These are phyloP conservation scores for Naganishia sp. DNA, from an alignment of 1,284 basidiomycete species.

Conservation along the genomic window DNA sequence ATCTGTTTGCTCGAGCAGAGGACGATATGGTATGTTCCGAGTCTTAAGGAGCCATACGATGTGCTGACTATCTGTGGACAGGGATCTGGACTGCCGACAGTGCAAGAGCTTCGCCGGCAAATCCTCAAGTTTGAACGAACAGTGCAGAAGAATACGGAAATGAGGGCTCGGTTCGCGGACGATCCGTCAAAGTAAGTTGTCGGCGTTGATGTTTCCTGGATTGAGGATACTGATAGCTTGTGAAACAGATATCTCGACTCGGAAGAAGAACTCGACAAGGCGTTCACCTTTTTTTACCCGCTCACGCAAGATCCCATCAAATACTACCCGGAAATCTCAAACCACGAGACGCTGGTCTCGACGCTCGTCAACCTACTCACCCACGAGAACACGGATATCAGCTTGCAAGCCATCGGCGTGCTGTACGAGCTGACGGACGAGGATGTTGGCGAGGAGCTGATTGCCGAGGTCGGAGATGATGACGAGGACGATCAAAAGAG, in stretches of 20 bases:
- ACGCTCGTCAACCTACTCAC: conserved; percentile 79
- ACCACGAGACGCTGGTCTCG: conserved; percentile 65
- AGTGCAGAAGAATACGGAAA: conserved; percentile 90
- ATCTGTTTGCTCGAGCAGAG: conserved; percentile 76
- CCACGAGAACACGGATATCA: conserved; percentile 92
- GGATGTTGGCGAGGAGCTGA: conserved; percentile 78
- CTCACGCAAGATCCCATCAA: conserved; percentile 82
- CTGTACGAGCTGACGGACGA: conserved; percentile 95
- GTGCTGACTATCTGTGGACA: conserved; percentile 27
- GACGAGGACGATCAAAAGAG: conserved; percentile 61
- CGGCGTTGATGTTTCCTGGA: not conserved
- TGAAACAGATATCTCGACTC: conserved; percentile 91
- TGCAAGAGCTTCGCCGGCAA: conserved; percentile 70
- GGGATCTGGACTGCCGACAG: conserved; percentile 62
- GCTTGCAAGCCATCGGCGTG: conserved; percentile 85
- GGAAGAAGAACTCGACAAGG: conserved; percentile 86
- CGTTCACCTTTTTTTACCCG: conserved; percentile 80
- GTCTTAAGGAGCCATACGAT: conserved; percentile 29
- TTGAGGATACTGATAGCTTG: not conserved
- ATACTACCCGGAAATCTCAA: conserved; percentile 86
- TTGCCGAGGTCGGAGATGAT: conserved; percentile 66
- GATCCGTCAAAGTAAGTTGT: conserved; percentile 78
- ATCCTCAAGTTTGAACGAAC: conserved; percentile 82
- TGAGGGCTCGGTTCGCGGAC: conserved; percentile 84
- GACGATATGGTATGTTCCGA: conserved; percentile 63